Percentiles rank a stretch among this genome's conserved stretches.
Evolutionary conservation across 768 basidiomycete genomes (phyloP).

Genomic region (Mycena maculata): DNA sequence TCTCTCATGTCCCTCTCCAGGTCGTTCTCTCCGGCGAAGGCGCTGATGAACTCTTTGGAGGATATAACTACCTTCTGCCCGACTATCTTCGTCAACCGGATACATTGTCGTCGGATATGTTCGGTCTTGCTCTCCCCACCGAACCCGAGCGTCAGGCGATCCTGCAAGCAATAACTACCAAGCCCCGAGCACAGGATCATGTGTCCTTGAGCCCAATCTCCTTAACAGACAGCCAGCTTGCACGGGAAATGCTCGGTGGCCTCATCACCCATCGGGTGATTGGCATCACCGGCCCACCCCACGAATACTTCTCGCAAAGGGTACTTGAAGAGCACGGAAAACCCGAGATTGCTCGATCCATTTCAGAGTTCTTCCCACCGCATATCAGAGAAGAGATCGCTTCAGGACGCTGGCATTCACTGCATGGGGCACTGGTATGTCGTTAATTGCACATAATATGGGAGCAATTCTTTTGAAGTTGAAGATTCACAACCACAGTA

Average conservation of each 20-base stretch:
- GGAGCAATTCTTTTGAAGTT: not conserved
- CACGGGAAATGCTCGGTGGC: not conserved
- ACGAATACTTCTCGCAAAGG: not conserved
- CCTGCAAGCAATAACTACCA: not conserved
- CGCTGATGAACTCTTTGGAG: conserved; percentile 8
- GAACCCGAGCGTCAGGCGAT: not conserved
- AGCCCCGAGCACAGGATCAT: conserved; percentile 5
- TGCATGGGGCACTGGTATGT: conserved; percentile 12
- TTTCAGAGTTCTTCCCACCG: conserved; percentile 10
- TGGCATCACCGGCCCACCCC: not conserved
- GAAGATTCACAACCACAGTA: conserved; percentile 3
- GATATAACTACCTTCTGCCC: conserved; percentile 9
- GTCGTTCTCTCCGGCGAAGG: conserved; percentile 12
- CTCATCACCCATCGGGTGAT: conserved; percentile 9
- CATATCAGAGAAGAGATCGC: conserved; percentile 10
- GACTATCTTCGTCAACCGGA: conserved; percentile 10
- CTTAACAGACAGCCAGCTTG: not conserved
- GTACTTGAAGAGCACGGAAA: not conserved
- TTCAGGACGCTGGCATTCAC: conserved; percentile 11
- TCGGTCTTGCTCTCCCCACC: not conserved
- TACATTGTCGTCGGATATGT: not conserved
- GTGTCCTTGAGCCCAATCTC: not conserved
- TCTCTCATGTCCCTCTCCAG: not conserved
- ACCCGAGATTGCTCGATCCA: conserved; percentile 3
- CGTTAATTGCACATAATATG: too few relatives aligned